phyloP scores from a whole-genome alignment of 202 grass and related monocot species.

The Schoenoplectus tabernaemontani region DNA sequence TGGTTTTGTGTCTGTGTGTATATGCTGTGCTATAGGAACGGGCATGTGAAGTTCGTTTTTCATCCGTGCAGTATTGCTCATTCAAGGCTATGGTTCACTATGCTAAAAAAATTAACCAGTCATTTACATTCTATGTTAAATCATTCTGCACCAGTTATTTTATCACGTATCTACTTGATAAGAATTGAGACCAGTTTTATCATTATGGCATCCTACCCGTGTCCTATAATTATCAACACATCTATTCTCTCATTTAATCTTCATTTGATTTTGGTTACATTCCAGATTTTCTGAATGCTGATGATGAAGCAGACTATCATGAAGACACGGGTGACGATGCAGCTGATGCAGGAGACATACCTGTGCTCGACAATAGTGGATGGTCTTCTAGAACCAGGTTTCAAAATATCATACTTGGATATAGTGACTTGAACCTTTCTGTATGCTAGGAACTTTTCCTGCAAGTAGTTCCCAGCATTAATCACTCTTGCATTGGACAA shows the following conservation, averaged over 20 bases:
- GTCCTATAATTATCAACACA: not conserved
- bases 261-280: constrained; percentile 11
- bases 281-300: constrained; percentile 88
- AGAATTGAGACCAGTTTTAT: not conserved
- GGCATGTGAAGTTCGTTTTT: not conserved
- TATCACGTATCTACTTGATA: not conserved
- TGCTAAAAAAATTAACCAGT: not conserved
- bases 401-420: constrained; percentile 13
- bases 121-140: constrained; percentile 13
- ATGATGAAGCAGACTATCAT: constrained; percentile 67
- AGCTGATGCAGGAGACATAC: constrained; percentile 58
- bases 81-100: not conserved
- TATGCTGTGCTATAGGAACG: not conserved
- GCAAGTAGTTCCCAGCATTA: not conserved
- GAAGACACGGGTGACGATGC: constrained; percentile 43
- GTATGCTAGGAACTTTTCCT: not conserved
- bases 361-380: constrained; percentile 75
- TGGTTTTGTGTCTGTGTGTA: not conserved
- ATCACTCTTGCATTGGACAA: not conserved
- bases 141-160: not conserved
- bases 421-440: not conserved
- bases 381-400: constrained; percentile 98
- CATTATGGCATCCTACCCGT: not conserved
- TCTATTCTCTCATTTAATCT: not conserved
- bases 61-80: not conserved